Base-by-base conservation (phyloP, 2,329 filamentous ascomycete species). In the Phialemonium atrogriseum region DNA sequence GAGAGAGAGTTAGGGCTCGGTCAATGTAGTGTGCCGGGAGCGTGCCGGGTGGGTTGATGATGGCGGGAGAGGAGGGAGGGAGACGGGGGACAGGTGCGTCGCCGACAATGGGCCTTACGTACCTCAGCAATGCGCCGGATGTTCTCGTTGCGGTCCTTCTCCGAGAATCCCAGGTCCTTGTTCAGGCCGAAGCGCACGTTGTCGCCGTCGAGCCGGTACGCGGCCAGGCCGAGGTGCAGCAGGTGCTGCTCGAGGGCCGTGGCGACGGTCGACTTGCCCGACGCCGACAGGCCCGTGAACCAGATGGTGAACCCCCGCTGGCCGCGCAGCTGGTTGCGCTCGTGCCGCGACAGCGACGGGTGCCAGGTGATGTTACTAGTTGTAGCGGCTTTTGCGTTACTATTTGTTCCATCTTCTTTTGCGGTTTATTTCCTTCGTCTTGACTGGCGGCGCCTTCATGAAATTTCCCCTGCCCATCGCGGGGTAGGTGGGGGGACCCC, bases 111-210 rank as follows among this genome's bases (percentile, higher is more conserved):
- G n/a, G n/a, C n/a, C n/a, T n/a, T n/a, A 39, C 50, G 24, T 41
- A 71, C 70, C 70, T 98, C 89, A 33, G 84, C 86, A 51, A 98
- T 95, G 43, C 91, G 80, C 39, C 91, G 79, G 55, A 98, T 98
- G 67, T 98, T 98, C 72, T 98, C 91, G 56, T 89, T 93, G 48
- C 91, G 79, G 67, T 95, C 88, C 54, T 78, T 77, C 55, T 94
- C 89, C 43, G 77, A 83, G 69, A 96, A 98, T 11, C 89, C 89
- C 9, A 98, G 74, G 66, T 96, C 89, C 64, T 93, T 94, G 77
- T 96, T 98, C 46, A 98, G 73, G 11, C 91, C 91, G 66, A 96
- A 95, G 39, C 91, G 89, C 45, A 98, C 82, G 63, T 98, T 98
- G 73, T 98, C 91, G 51, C 89, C 91, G 62, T 98, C 91, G 18